These are phyloP conservation scores for Tuber umbilicatum DNA, from an alignment of 495 filamentous ascomycete genomes.

Conservation along the genomic window DNA sequence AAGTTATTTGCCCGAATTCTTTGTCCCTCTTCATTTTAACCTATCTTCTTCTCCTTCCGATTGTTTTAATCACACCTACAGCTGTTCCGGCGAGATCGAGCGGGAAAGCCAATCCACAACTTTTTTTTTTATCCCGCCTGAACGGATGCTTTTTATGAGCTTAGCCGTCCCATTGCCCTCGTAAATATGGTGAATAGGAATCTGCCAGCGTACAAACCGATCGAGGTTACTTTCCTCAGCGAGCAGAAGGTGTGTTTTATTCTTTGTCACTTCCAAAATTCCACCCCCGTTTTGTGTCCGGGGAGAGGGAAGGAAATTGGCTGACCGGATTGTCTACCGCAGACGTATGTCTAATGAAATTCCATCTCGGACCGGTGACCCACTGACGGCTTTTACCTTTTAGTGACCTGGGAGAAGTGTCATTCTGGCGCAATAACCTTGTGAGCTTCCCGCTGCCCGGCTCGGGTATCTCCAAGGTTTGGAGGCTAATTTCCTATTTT, in stretches of 20 bases:
- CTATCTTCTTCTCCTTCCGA: neutral
- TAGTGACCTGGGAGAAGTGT: slow-evolving; percentile 34
- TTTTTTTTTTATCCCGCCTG: neutral
- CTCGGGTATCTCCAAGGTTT: slow-evolving; percentile 3
- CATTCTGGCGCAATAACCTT: slow-evolving; percentile 40
- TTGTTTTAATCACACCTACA: slow-evolving; percentile 3
- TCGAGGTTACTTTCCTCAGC: slow-evolving; percentile 35
- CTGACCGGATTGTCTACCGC: slow-evolving; percentile 18
- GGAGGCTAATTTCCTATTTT: neutral
- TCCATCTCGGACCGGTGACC: slow-evolving; percentile 20
- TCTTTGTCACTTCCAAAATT: slow-evolving; percentile 5
- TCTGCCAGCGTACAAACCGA: slow-evolving; percentile 27
- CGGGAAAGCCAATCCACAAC: neutral
- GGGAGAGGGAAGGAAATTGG: neutral
- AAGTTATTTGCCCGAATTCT: neutral
- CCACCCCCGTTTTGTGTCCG: neutral
- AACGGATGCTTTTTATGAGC: neutral
- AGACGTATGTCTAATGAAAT: slow-evolving; percentile 26
- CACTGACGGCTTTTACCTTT: slow-evolving; percentile 11
- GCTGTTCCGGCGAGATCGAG: neutral
- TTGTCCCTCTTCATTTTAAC: neutral
- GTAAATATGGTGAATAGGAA: slow-evolving; percentile 28
- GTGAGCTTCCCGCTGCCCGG: slow-evolving; percentile 8
- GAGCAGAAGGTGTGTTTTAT: slow-evolving; percentile 32
- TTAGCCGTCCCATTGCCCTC: neutral